These are phyloP conservation scores for Forsythia suspensa DNA, from an alignment of 257 asterid genomes.

Conservation along the genomic window DNA sequence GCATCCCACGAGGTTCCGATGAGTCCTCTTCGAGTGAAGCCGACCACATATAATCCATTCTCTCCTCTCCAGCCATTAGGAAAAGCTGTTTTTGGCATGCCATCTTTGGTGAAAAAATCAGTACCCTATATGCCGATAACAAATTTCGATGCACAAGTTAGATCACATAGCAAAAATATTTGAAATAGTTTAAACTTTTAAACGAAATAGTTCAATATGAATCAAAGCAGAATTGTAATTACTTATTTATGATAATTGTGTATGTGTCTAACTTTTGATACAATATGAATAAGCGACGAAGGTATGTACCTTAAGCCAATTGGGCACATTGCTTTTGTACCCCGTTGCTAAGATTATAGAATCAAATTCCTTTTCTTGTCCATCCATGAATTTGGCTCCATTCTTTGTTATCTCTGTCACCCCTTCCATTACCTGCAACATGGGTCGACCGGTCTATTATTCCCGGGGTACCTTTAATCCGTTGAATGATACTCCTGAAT, in stretches of 20 bases:
- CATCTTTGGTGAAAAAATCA: constrained; percentile 73
- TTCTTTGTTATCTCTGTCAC: constrained; percentile 67
- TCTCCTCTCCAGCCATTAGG: constrained; percentile 93
- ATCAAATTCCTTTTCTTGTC: constrained; percentile 78
- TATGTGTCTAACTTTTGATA: too few species aligned
- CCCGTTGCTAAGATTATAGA: constrained; percentile 88
- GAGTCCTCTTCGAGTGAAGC: constrained; percentile 84
- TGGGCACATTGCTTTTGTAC: constrained; percentile 88
- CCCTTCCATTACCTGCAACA: constrained; percentile 59
- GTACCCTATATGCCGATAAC: constrained; percentile 40
- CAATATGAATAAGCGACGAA: too few species aligned
- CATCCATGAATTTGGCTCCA: constrained; percentile 82
- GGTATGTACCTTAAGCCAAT: constrained; percentile 76
- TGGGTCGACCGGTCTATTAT: too few species aligned
- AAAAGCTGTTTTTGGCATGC: constrained; percentile 81
- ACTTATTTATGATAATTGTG: too few species aligned
- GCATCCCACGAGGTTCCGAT: constrained; percentile 82
- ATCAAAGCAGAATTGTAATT: too few species aligned
- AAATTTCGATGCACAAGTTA: not conserved
- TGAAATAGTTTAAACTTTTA: not conserved
- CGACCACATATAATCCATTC: constrained; percentile 77
- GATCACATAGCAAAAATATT: not conserved
- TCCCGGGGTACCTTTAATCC: too few species aligned
- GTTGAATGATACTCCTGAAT: too few species aligned
- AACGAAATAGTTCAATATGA: not conserved